A percentile compares a stretch with the other conserved stretches of the same genome.
Conservation (phyloP, 2,329 filamentous ascomycete genomes). For the Bipolaris cookei region DNA sequence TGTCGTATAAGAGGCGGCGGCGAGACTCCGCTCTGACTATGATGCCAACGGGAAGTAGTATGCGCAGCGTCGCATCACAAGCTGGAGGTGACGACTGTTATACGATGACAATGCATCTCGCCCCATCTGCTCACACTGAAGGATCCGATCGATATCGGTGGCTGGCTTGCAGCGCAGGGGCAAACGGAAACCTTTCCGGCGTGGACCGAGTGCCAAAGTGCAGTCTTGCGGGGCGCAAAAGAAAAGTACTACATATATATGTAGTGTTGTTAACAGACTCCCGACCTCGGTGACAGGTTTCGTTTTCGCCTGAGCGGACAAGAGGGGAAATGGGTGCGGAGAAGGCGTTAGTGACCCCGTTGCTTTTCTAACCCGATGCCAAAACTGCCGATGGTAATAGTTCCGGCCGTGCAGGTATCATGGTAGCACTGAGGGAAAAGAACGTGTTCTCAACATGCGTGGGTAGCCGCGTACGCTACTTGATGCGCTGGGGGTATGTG, state of each 20-base stretch:
- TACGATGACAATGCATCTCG: neutral
- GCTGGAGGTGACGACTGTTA: neutral
- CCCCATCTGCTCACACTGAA: neutral
- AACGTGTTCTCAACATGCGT: too few species aligned
- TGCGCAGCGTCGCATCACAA: neutral
- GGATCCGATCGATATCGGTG: neutral
- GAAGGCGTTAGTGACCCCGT: too few species aligned
- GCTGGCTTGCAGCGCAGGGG: neutral
- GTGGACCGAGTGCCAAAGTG: neutral
- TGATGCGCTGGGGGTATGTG: too few species aligned
- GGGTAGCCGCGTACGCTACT: too few species aligned
- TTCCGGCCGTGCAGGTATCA: too few species aligned
- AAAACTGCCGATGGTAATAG: too few species aligned
- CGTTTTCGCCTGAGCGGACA: neutral
- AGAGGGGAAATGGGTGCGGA: neutral
- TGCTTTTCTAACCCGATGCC: too few species aligned
- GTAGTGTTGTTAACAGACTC: neutral
- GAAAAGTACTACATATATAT: neutral
- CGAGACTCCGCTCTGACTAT: neutral
- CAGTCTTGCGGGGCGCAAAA: neutral
- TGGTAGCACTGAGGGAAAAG: too few species aligned
- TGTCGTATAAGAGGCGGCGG: neutral
- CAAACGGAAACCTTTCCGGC: neutral
- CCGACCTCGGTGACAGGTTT: neutral
- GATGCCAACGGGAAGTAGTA: neutral